These are phyloP conservation scores for Yamadazyma atlantica DNA, from an alignment of 1,139 yeast genomes.

Conservation along the genomic window DNA sequence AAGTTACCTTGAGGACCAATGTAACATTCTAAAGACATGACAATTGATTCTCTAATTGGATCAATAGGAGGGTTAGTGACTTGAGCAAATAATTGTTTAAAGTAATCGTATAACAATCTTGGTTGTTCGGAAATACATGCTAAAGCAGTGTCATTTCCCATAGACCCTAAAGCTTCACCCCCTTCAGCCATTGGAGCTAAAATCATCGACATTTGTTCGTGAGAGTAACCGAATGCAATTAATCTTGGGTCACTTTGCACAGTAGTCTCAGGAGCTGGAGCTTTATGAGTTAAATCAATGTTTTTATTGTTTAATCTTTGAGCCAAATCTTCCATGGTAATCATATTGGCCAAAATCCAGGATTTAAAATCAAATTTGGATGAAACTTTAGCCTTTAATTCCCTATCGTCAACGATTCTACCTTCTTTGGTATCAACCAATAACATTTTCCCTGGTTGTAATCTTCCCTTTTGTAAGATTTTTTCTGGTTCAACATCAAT, in stretches of 20 bases:
- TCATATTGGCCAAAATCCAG: constrained; percentile 86
- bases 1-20: constrained; percentile 97
- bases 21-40: constrained; percentile 95
- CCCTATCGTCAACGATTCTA: constrained; percentile 88
- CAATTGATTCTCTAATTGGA: constrained; percentile 94
- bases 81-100: constrained; percentile 95
- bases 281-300: constrained; percentile 26
- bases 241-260: constrained; percentile 83
- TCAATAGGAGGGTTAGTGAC: constrained; percentile 99
- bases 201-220: constrained; percentile 81
- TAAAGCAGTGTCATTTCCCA: constrained; percentile 98
- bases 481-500: constrained; percentile 83
- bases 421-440: constrained; percentile 94
- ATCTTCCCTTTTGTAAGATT: constrained; percentile 86
- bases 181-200: constrained; percentile 96
- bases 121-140: constrained; percentile 97
- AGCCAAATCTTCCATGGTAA: constrained; percentile 74
- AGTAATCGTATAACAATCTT: constrained; percentile 84
- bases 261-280: constrained; percentile 25
- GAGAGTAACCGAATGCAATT: constrained; percentile 86
- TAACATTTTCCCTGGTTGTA: constrained; percentile 95
- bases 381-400: constrained; percentile 80
- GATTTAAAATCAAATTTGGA: constrained; percentile 87
- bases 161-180: constrained; percentile 93
- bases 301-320: constrained; percentile 56